Evolutionary conservation across 2,329 filamentous ascomycete species (phyloP).

Genomic region (Amauroascus verrucosus): DNA sequence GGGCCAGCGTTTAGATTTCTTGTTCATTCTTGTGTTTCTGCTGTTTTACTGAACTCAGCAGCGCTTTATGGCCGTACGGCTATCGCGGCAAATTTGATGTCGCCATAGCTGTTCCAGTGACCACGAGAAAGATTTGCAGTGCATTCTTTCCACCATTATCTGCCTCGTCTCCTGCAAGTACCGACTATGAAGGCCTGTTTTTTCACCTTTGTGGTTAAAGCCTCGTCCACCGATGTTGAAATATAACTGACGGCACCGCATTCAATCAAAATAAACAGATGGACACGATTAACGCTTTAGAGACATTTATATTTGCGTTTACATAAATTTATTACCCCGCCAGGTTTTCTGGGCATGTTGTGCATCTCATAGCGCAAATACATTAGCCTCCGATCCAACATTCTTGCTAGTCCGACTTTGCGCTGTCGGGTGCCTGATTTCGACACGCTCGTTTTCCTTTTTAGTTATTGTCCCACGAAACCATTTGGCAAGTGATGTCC

Average conservation of each 20-base stretch:
- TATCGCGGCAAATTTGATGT: too few relatives aligned
- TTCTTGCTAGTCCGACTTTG: neutral
- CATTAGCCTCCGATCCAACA: neutral
- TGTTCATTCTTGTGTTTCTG: neutral
- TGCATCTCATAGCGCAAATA: neutral
- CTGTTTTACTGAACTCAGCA: neutral
- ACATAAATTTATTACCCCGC: neutral
- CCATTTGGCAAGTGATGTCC: too few relatives aligned
- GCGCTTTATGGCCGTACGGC: too few relatives aligned
- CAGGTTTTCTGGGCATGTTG: neutral
- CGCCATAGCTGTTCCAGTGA: too few relatives aligned
- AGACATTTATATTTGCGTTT: neutral
- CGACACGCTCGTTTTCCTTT: neutral
- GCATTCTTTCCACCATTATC: too few relatives aligned
- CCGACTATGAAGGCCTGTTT: neutral
- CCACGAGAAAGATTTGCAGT: too few relatives aligned
- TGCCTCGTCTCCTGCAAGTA: neutral
- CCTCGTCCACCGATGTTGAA: neutral
- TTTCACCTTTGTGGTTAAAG: neutral
- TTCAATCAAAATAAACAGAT: neutral
- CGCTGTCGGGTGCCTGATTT: neutral
- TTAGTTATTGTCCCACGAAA: neutral
- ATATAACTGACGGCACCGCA: neutral
- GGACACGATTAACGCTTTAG: neutral
- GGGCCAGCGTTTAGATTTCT: too few relatives aligned